Conservation (phyloP, 1,284 basidiomycete species). For the Fomitiporia mediterranea region DNA sequence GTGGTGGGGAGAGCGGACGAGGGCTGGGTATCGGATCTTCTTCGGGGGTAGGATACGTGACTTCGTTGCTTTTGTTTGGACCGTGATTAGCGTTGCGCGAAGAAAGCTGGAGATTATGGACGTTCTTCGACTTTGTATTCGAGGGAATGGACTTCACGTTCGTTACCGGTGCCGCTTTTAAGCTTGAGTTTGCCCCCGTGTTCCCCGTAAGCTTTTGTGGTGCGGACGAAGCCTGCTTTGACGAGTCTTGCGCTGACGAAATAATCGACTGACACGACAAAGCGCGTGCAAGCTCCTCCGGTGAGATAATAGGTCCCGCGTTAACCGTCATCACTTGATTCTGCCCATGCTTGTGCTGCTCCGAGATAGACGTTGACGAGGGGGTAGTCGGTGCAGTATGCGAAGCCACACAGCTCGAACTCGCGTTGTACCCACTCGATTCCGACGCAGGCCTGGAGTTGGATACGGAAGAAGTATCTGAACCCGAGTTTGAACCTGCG, state of each 20-base stretch:
- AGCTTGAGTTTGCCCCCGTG: no score
- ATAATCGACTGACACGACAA: neutral
- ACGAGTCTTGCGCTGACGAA: neutral
- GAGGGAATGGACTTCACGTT: no score
- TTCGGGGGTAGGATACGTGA: neutral
- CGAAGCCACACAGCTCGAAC: neutral
- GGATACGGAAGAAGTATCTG: neutral
- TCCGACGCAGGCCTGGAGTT: no score
- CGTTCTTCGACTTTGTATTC: no score
- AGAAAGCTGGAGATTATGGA: no score
- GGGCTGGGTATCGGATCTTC: neutral
- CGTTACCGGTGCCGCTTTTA: no score
- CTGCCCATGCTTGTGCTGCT: neutral
- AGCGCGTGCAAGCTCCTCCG: conserved; percentile 10
- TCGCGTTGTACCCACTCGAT: neutral
- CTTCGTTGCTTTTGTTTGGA: no score
- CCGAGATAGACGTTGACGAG: neutral
- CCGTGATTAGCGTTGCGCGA: neutral
- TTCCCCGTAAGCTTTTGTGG: no score
- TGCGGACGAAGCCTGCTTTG: neutral
- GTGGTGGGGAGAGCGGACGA: conserved; percentile 15
- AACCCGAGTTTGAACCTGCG: neutral
- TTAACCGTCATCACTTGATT: neutral
- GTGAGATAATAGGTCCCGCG: conserved; percentile 8
- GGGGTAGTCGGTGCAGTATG: neutral